A percentile compares a stretch with the other conserved stretches of the same genome.
Evolutionary conservation across 2,329 filamentous ascomycete species (phyloP).

Genomic region (Sclerotinia nivalis): DNA sequence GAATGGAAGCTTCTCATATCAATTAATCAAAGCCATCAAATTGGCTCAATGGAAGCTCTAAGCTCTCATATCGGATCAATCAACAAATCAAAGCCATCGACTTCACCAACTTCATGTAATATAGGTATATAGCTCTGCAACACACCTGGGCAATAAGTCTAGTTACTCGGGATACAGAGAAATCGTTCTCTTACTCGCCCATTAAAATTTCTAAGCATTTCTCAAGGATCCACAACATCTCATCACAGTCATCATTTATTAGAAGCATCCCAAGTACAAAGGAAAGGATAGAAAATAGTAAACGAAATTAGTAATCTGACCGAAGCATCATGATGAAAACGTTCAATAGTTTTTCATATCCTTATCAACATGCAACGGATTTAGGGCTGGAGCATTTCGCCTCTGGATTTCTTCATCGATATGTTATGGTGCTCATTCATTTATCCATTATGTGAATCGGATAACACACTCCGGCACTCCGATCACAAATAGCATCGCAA

Average conservation of each 20-base stretch:
- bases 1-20: not conserved
- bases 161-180: not conserved
- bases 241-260: conserved; percentile 2
- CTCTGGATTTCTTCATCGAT: not conserved
- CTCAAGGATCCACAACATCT: not conserved
- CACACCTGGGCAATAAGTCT: not conserved
- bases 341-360: not conserved
- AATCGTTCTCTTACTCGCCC: not conserved
- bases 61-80: not conserved
- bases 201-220: not conserved
- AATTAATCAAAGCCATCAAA: not conserved
- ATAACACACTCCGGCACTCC: not conserved
- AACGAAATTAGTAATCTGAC: not conserved
- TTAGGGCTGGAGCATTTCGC: not conserved
- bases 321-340: conserved; percentile 9
- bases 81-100: not conserved
- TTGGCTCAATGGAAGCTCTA: not conserved
- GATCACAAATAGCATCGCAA: not conserved
- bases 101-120: not conserved
- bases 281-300: not conserved
- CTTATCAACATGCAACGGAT: not conserved
- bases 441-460: not conserved
- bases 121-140: not conserved
- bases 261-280: conserved; percentile 16
- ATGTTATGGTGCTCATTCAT: not conserved